Percentiles rank a stretch among this genome's conserved stretches.
phyloP scores from a whole-genome alignment of 805 yeast species.

The Metschnikowia gruessii region DNA sequence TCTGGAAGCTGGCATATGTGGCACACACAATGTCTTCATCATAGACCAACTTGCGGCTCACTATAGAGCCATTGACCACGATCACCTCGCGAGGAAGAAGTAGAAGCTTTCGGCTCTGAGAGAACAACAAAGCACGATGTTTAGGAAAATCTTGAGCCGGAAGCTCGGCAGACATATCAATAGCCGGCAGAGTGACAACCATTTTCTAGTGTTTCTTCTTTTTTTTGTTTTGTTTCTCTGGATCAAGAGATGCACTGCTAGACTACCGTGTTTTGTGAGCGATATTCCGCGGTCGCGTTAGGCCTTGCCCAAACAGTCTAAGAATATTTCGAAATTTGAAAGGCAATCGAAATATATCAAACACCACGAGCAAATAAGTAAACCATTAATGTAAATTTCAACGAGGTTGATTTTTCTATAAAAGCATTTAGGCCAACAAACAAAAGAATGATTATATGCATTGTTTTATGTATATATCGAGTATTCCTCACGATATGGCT shows the following conservation, averaged over 20 bases:
- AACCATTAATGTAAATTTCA: too few relatives aligned
- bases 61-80: conserved; percentile 49
- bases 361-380: too few relatives aligned
- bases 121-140: conserved; percentile 23
- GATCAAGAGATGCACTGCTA: not conserved
- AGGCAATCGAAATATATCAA: too few relatives aligned
- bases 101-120: conserved; percentile 35
- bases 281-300: conserved; percentile 1
- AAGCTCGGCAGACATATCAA: conserved; percentile 30
- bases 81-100: conserved; percentile 39
- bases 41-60: conserved; percentile 48
- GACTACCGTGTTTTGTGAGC: not conserved
- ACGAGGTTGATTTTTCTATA: too few relatives aligned
- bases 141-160: conserved; percentile 23
- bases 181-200: conserved; percentile 29
- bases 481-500: too few relatives aligned
- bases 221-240: too few relatives aligned
- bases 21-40: conserved; percentile 56
- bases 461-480: too few relatives aligned
- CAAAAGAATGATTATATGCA: too few relatives aligned
- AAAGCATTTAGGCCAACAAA: too few relatives aligned
- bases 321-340: too few relatives aligned
- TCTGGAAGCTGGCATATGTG: conserved; percentile 53
- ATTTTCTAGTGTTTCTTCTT: not conserved
- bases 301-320: too few relatives aligned